A percentile compares a stretch with the other conserved stretches of the same genome.
phyloP scores from a whole-genome alignment of 2,329 filamentous ascomycete genomes.

The Pyrenophora graminea region DNA sequence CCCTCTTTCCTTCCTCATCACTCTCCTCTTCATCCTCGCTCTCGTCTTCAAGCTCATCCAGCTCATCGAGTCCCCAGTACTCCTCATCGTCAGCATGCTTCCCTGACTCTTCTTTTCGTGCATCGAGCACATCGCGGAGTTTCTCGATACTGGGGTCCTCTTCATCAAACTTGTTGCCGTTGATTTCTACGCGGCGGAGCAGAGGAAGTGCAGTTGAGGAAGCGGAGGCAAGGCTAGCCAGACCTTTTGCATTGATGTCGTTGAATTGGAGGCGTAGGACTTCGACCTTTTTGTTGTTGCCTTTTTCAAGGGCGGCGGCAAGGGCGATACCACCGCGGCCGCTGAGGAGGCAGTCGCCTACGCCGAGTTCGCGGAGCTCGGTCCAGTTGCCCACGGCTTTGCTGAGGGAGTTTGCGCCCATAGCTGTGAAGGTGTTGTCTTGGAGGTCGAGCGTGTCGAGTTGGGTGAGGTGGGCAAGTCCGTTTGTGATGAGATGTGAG shows the following conservation, averaged over 20 bases:
- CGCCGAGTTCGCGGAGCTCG: conserved; percentile 77
- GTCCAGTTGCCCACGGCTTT: conserved; percentile 75
- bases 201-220: conserved; percentile 69
- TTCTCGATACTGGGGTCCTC: conserved; percentile 74
- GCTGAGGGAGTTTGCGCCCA: conserved; percentile 78
- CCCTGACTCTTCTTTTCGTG: conserved; percentile 68
- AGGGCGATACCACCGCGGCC: conserved; percentile 76
- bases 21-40: conserved; percentile 78
- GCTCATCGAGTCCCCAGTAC: conserved; percentile 60
- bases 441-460: conserved; percentile 86
- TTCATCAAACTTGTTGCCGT: conserved; percentile 93
- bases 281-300: conserved; percentile 78
- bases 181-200: conserved; percentile 85
- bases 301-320: conserved; percentile 71
- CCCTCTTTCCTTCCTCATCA: conserved; percentile 53
- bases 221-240: conserved; percentile 72
- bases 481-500: conserved; percentile 75
- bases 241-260: conserved; percentile 78
- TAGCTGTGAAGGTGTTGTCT: conserved; percentile 92
- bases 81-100: conserved; percentile 59
- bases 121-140: conserved; percentile 69
- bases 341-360: conserved; percentile 85
- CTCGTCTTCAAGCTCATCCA: conserved; percentile 81
- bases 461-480: conserved; percentile 69
- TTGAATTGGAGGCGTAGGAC: conserved; percentile 88